Base-by-base conservation (phyloP, 2,329 filamentous ascomycete genomes). In the Aspergillus sp. region DNA sequence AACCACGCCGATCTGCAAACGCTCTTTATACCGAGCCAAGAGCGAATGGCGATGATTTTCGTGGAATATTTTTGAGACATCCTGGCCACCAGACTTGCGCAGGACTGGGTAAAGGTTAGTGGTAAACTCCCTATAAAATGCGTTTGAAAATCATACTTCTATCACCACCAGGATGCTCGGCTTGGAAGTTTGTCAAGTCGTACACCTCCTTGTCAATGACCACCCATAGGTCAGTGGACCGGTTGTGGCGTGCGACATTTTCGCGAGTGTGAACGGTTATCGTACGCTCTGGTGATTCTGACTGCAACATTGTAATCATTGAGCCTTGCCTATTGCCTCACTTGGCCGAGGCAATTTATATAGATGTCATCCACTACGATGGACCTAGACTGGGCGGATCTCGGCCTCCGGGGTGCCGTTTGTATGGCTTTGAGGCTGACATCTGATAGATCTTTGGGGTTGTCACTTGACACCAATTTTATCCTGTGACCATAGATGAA, bases 151-250 rank as follows among this genome's bases (percentile, higher is more conserved):
- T 57, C 42, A 14, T 54, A 62, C 55, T 52, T 18, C n/a, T 47
- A 4, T 55, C 52, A n/a, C 50, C 58, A 16, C 66, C 66, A 29
- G 66, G 65, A 49, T 68, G 64, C 32, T 67, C 64, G 18, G 62
- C 62, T 31, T 63, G 61, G 31, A 67, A 68, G 29, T 61, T 57
- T 11, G 57, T 66, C 39, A 67, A 49, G 49, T 67, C 59, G 42
- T 56, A 68, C 6, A 68, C 62, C 6, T 65, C 58, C 7, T 62
- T 56, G 26, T 66, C 64, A 52, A 67, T 60, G 53, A 65, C 54
- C n/a, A 67, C 52, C 65, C 64, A 67, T 10, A 65, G 52, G 46
- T 65, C 59, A 4, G 52, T 56, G 7, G 55, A 51, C 14, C 56
- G 60, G 56, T 60, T 46, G 14, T 59, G 57, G 4, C 24, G 20